Evolutionary conservation across 1,284 basidiomycete species (phyloP).

Genomic region (Pseudozyma tsukubaensis): DNA sequence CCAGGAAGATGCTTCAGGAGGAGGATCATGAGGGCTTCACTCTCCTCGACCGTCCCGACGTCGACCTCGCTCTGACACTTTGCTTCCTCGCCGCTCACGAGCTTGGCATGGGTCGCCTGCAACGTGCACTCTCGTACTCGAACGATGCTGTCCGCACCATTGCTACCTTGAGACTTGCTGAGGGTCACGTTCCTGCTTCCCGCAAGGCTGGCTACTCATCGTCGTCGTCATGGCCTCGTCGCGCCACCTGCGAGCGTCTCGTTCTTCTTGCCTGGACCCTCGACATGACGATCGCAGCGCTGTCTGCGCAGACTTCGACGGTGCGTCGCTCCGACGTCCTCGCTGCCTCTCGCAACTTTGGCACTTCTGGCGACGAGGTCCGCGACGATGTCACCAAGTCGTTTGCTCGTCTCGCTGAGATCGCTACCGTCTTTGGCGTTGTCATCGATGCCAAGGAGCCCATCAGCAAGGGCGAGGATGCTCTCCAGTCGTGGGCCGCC

Average conservation of each 20-base stretch:
- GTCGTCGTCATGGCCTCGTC: conserved; percentile 37
- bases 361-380: conserved; percentile 39
- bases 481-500: conserved; percentile 69
- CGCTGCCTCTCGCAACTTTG: conserved; percentile 59
- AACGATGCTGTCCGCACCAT: conserved; percentile 46
- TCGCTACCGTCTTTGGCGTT: conserved; percentile 69
- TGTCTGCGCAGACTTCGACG: conserved; percentile 35
- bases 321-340: conserved; percentile 41
- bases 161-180: conserved; percentile 39
- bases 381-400: conserved; percentile 64
- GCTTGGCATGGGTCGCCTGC: conserved; percentile 68
- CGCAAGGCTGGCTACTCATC: conserved; percentile 30
- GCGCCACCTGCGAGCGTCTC: conserved; percentile 46
- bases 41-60: conserved; percentile 53
- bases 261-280: conserved; percentile 47
- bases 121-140: conserved; percentile 69
- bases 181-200: conserved; percentile 29
- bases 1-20: conserved; percentile 55
- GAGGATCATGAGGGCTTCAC: conserved; percentile 46
- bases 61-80: conserved; percentile 70
- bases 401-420: conserved; percentile 69
- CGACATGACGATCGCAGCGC: conserved; percentile 43
- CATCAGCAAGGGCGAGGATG: conserved; percentile 29
- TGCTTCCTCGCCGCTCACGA: conserved; percentile 70
- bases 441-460: conserved; percentile 61